Percentiles rank a stretch among this genome's conserved stretches.
Evolutionary conservation across 2,329 filamentous ascomycete species (phyloP).

Genomic region (Bisporella sp.): DNA sequence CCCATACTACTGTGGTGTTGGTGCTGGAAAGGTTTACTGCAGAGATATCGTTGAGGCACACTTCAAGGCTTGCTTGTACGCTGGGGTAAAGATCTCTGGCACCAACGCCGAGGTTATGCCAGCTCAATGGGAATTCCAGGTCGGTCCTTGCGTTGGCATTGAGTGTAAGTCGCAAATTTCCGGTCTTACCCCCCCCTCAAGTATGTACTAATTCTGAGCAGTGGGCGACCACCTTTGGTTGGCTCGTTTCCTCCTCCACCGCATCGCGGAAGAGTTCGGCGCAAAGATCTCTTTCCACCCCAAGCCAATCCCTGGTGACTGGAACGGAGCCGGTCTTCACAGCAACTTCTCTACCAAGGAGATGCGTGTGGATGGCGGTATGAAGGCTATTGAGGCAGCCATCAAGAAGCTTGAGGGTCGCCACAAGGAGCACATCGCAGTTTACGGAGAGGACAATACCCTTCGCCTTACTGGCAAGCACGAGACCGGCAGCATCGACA

Average conservation of each 20-base stretch:
- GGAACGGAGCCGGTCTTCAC: conserved; percentile 95
- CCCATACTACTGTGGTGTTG: conserved; percentile 97
- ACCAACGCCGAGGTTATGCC: conserved; percentile 99
- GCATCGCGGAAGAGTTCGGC: conserved; percentile 93
- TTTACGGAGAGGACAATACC: conserved; percentile 95
- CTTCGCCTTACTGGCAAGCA: conserved; percentile 86
- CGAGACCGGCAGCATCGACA: conserved; percentile 90
- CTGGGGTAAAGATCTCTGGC: conserved; percentile 88
- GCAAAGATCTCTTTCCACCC: conserved; percentile 92
- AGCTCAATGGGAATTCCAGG: conserved; percentile 97
- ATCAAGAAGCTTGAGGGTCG: conserved; percentile 78
- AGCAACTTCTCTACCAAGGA: conserved; percentile 86
- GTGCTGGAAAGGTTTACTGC: conserved; percentile 94
- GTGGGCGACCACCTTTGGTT: conserved; percentile 98
- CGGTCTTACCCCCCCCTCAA: background rate
- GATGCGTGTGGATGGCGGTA: conserved; percentile 86
- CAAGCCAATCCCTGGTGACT: conserved; percentile 92
- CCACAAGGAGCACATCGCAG: conserved; percentile 79
- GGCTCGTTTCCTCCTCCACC: conserved; percentile 80
- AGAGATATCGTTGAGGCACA: conserved; percentile 95
- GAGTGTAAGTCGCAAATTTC: conserved; percentile 47
- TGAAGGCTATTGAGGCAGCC: conserved; percentile 86
- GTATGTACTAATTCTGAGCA: conserved; percentile 22
- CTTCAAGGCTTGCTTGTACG: conserved; percentile 79
- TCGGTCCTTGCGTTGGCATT: conserved; percentile 84